These are phyloP conservation scores for Microcos paniculata DNA, from an alignment of 345 rosid genomes.

Conservation along the genomic window DNA sequence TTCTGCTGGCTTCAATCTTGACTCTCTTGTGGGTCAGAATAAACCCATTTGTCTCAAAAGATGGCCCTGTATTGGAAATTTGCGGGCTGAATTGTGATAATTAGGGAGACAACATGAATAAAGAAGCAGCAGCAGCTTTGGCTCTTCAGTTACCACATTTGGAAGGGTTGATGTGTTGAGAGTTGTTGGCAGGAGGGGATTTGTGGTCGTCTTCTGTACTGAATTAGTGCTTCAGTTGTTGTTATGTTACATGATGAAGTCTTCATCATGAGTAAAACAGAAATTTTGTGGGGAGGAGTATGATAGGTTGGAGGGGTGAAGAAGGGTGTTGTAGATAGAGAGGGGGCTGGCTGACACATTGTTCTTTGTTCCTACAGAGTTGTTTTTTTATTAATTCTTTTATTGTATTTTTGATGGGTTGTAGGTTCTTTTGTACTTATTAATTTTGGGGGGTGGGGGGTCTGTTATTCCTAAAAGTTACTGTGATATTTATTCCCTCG, in stretches of 20 bases:
- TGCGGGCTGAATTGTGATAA: slow-evolving; percentile 95
- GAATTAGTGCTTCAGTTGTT: slow-evolving; percentile 4
- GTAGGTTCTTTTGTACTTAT: slow-evolving; percentile 11
- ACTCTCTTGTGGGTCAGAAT: slow-evolving; percentile 93
- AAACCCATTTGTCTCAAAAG: slow-evolving; percentile 83
- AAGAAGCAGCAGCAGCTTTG: slow-evolving; percentile 1
- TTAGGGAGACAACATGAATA: slow-evolving; percentile 31
- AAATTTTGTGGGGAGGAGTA: slow-evolving; percentile 24
- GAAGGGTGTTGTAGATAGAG: slow-evolving; percentile 39
- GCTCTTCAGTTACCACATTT: slow-evolving; percentile 3
- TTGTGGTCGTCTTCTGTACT: not conserved
- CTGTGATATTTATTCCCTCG: slow-evolving; percentile 22
- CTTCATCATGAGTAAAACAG: slow-evolving; percentile 7
- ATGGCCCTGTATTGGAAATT: slow-evolving; percentile 84
- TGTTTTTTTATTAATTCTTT: slow-evolving; percentile 38
- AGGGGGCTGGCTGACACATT: slow-evolving; percentile 33
- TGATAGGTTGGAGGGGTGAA: slow-evolving; percentile 10
- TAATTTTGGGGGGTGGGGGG: not conserved
- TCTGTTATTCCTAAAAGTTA: slow-evolving; percentile 24
- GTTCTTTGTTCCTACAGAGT: slow-evolving; percentile 31
- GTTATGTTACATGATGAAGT: not conserved
- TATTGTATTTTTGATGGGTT: slow-evolving; percentile 26
- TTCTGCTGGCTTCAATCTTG: slow-evolving; percentile 86
- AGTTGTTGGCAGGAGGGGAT: slow-evolving; percentile 15
- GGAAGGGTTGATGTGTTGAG: slow-evolving; percentile 15